Evolutionary conservation across 441 rosid species (phyloP).

Genomic region (Erodium chrysanthum): DNA sequence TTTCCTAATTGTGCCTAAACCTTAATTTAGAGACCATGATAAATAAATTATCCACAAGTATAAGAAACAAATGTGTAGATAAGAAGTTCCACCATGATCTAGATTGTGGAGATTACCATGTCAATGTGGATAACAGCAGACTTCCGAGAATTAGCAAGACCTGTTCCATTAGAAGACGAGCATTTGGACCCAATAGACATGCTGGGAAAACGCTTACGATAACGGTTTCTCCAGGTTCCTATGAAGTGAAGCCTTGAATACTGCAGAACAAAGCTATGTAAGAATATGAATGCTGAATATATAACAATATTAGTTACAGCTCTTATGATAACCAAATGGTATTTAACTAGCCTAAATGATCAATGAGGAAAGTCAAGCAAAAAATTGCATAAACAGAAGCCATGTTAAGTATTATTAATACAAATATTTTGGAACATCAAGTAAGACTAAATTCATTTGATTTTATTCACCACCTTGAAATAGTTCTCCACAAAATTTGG

Average conservation of each 20-base stretch:
- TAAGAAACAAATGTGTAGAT: background rate
- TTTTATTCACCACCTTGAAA: slow-evolving; percentile 55
- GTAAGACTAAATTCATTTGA: slow-evolving; percentile 4
- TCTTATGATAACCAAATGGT: background rate
- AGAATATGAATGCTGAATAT: slow-evolving; percentile 2
- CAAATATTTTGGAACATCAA: background rate
- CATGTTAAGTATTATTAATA: slow-evolving; percentile 1
- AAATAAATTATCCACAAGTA: slow-evolving; percentile 5
- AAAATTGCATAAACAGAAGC: background rate
- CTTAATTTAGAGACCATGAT: slow-evolving; percentile 1
- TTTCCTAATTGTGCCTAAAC: slow-evolving; percentile 11
- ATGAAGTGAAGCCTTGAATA: slow-evolving; percentile 94
- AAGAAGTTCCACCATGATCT: slow-evolving; percentile 14
- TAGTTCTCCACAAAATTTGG: slow-evolving; percentile 88
- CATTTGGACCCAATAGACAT: slow-evolving; percentile 28
- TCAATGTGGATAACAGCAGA: slow-evolving; percentile 64
- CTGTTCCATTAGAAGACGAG: slow-evolving; percentile 27
- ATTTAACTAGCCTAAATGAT: background rate
- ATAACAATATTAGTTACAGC: background rate
- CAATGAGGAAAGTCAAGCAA: background rate
- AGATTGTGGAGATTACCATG: slow-evolving; percentile 44
- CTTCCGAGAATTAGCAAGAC: slow-evolving; percentile 31
- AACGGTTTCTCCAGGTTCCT: slow-evolving; percentile 91
- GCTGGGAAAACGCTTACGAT: slow-evolving; percentile 56
- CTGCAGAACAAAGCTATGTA: slow-evolving; percentile 35